These are phyloP conservation scores for Leucoagaricus sp. DNA, from an alignment of 1,284 basidiomycete genomes.

Conservation along the genomic window DNA sequence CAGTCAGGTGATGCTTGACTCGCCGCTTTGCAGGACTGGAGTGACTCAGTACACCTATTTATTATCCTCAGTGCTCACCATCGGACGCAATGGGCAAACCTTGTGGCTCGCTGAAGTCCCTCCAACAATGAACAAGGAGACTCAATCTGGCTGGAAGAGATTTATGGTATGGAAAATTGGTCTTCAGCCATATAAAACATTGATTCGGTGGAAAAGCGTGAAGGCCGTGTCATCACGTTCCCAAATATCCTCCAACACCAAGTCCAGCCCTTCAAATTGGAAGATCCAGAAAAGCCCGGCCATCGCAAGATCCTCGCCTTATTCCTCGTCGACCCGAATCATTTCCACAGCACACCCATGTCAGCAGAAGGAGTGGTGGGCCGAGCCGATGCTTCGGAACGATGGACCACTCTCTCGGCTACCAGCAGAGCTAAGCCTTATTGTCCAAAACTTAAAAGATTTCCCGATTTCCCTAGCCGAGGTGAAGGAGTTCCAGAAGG, in stretches of 20 bases:
- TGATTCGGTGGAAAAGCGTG: slow-evolving; percentile 31
- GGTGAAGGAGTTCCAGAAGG: slow-evolving; percentile 28
- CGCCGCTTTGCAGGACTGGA: too few relatives aligned
- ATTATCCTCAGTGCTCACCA: too few relatives aligned
- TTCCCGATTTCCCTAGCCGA: slow-evolving; percentile 28
- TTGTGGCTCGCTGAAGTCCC: too few relatives aligned
- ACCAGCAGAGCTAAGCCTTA: slow-evolving; percentile 24
- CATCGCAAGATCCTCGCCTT: slow-evolving; percentile 47
- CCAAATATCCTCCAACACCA: slow-evolving; percentile 44
- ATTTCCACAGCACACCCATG: slow-evolving; percentile 41
- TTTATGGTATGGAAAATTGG: too few relatives aligned
- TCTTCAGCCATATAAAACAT: too few relatives aligned
- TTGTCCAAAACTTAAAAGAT: slow-evolving; percentile 23
- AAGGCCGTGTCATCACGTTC: slow-evolving; percentile 37
- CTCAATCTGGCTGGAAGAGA: too few relatives aligned
- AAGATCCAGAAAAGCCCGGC: slow-evolving; percentile 39
- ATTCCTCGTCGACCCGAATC: slow-evolving; percentile 49
- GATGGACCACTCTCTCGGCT: neutral
- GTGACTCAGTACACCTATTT: too few relatives aligned
- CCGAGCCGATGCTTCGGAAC: neutral
- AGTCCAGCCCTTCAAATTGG: slow-evolving; percentile 39
- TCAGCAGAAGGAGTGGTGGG: slow-evolving; percentile 29
- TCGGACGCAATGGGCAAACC: too few relatives aligned
- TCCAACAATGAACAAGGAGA: too few relatives aligned
- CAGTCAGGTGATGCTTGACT: too few relatives aligned